Evolutionary conservation across 768 basidiomycete genomes (phyloP), one percentile per base, ranked within the genome.

Genomic region (Coprinopsis marcescibilis): DNA sequence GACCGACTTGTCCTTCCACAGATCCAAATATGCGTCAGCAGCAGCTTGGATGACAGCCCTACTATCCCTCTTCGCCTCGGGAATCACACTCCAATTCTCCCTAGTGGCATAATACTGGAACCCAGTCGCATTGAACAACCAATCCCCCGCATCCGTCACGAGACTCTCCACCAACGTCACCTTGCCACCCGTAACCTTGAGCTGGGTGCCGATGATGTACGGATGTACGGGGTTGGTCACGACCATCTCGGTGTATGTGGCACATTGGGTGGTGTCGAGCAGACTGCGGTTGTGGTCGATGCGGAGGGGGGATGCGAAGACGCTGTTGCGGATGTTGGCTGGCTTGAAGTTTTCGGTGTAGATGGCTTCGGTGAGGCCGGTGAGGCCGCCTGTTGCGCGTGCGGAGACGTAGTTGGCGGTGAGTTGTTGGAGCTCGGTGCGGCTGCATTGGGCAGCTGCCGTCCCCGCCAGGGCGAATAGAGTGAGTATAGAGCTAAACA

Each of bases 101-200:
- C 41, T 19, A 4, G 29, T 19, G 3, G 33, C 48, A 33, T 27
- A 43, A 20, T 43, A 37, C 15, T 37, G 24, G 4, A 20, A 27
- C 15, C 42, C 48, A 2, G 48, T 49, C 14, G 48, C 48, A 43
- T 49, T 49, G 48, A 49, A 49, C 3, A 38, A 15, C 48, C 48
- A 49, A 24, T 49, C 48, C 7, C 43, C 43, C 4, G 41, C 42
- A 23, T 49, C 48, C 8, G 48, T 49, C 6, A 49, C 20, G 10
- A 49, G 15, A 5, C 32, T 43, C 8, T 49, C 48, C 25, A 44
- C 43, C 35, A 44, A 24, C 26, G 12, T 17, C 24, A 43, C 25
- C 13, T 25, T 35, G 3, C 19, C 48, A n/a, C 23, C 34, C 15
- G 48, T 49, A 15, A 40, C 33, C 12, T 21, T 21, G 24, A 49